Evolutionary conservation across 1,284 basidiomycete genomes (phyloP), one percentile per base, ranked within the genome.

Genomic region (Cryptococcus sp.): DNA sequence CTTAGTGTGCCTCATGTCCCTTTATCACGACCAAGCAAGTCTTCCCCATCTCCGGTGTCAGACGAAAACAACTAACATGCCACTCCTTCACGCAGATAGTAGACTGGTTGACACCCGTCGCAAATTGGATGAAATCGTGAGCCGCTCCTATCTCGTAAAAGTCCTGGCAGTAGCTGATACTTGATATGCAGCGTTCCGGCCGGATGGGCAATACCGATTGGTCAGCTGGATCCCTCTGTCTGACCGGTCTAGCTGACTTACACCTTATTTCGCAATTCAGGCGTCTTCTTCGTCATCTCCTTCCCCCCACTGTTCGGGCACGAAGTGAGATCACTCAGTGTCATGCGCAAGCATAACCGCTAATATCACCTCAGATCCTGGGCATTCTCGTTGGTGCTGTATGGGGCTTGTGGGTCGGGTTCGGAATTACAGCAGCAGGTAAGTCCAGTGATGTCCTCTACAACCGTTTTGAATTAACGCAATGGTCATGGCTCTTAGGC

Each of bases 191-290:
- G 81, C 38, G 62, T 82, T 19, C 73, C 78, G 11, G 80, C 72
- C 44, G 91, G 92, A 19, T 94, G 87, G 87, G 75, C 88, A 17
- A 90, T 95, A 46, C 91, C 92, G 1, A 90, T 93, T 50, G 89
- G 79, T 47, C 81, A 52, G 61, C 47, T 23, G 17, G 4, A 91
- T 52, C 80, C 90, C 25, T 88, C 91, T 70, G 80, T 91, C 64
- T 85, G 91, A 41, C 89, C 88, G 0, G 88, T 89, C 74, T 88
- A 88, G 61, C 88, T 87, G 59, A 41, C 5, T 39, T 3, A n/a
- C 4, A 17, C 17, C 7, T 35, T 2, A 5, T 13, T 10, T 35
- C 31, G 5, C 31, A 8, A 31, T 83, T 6, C 47, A 61, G 73
- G 67, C 7, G 61, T 75, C 42, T 68, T 77, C 23, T 74, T 79